A percentile compares a stretch with the other conserved stretches of the same genome.
Conservation (phyloP, 2,329 filamentous ascomycete genomes). For the Graphilbum fragrans region DNA sequence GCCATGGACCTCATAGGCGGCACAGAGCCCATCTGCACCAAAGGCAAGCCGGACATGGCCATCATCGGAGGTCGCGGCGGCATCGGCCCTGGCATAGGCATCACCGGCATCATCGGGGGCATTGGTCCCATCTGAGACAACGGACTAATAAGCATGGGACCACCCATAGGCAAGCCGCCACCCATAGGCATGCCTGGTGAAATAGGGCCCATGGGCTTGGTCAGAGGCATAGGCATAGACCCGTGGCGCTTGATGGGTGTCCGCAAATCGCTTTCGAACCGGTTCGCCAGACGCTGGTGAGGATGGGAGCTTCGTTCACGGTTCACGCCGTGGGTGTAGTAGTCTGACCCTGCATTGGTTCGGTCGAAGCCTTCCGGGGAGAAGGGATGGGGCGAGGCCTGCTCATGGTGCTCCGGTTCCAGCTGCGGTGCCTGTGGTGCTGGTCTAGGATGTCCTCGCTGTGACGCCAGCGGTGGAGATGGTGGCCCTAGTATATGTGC, state of each 20-base stretch:
- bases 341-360: constrained; percentile 20
- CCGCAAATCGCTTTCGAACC: constrained; percentile 29
- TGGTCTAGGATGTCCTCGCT: neutral
- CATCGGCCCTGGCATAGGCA: constrained; percentile 8
- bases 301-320: constrained; percentile 25
- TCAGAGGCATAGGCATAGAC: constrained; percentile 12
- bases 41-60: constrained; percentile 5
- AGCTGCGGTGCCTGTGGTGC: neutral
- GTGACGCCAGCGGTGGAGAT: neutral
- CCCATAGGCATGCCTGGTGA: neutral
- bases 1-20: constrained; percentile 4
- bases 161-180: neutral
- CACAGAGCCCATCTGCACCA: constrained; percentile 18
- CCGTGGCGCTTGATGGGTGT: constrained; percentile 4
- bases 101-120: constrained; percentile 15
- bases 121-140: constrained; percentile 2
- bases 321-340: constrained; percentile 30
- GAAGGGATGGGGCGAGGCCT: neutral
- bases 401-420: neutral
- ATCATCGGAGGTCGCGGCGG: constrained; percentile 6
- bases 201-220: neutral
- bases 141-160: constrained; percentile 1
- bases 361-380: constrained; percentile 19
- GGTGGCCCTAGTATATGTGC: neutral
- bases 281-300: constrained; percentile 37